Percentiles rank a stretch among this genome's conserved stretches.
Evolutionary conservation across 2,329 filamentous ascomycete genomes (phyloP).

Genomic region (Cytospora paraplurivora): DNA sequence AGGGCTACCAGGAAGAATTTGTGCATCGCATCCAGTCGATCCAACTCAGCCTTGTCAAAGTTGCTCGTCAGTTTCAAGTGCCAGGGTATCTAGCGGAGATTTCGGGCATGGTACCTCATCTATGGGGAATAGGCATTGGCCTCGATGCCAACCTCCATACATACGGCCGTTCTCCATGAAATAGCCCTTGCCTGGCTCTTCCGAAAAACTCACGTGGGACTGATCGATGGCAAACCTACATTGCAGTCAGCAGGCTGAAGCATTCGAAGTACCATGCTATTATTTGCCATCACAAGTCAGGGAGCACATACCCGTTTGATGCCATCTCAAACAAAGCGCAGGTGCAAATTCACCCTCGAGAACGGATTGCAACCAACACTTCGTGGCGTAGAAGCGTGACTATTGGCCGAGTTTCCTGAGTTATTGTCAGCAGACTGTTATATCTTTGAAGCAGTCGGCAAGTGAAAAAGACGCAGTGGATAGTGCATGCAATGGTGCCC

Average conservation of each 20-base stretch:
- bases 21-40: conserved; percentile 65
- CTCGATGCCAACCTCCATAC: conserved; percentile 58
- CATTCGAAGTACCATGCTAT: background rate
- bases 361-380: conserved; percentile 2
- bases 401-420: conserved; percentile 9
- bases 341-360: background rate
- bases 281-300: background rate
- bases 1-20: conserved; percentile 59
- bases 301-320: conserved; percentile 19
- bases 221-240: conserved; percentile 27
- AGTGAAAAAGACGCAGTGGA: conserved; percentile 2
- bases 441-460: conserved; percentile 1
- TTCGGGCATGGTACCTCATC: conserved; percentile 50
- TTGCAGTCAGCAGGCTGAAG: background rate
- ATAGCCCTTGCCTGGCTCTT: conserved; percentile 7
- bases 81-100: background rate
- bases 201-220: background rate
- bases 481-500: conserved; percentile 6
- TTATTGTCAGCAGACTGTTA: conserved; percentile 13
- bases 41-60: conserved; percentile 51
- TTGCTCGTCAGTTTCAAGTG: conserved; percentile 16
- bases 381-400: background rate
- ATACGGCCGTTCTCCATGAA: conserved; percentile 54
- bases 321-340: conserved; percentile 20
- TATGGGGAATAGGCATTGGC: conserved; percentile 62